Base-by-base conservation (phyloP, 441 rosid genomes). In the Dalechampia spathulata region DNA sequence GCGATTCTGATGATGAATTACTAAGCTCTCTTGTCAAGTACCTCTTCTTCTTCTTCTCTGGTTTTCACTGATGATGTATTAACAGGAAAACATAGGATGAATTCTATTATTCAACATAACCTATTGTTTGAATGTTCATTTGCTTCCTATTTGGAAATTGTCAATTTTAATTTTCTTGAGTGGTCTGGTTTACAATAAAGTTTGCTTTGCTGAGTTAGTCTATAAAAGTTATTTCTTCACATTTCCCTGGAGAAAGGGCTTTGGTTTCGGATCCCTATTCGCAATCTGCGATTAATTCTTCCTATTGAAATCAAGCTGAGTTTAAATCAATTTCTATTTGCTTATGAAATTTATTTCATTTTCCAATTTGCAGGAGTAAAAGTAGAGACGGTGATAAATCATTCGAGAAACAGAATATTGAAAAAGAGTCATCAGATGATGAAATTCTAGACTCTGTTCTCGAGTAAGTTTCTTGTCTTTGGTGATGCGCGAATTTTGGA, bases 391-490 rank as follows among this genome's bases (percentile, higher is more conserved):
- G 40, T 16, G 36, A 23, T 13, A 46, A 46, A 55, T 64, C 54
- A 36, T 26, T 13, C 22, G 51, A 58, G 51, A 66, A 36, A 16
- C 66, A 46, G 39, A 58, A 39, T 54, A 36, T 10, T 42, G 65
- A 67, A 47, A 52, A 47, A 37, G 58, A 49, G 16, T 21, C 51
- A 26, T 66, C 62, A 34, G 68, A 72, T 51, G 75, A 74, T 37
- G 69, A 72, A 69, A 23, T 58, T 27, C 49, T 75, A 39, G 67
- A 66, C 60, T 60, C 73, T 37, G 57, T 72, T 65, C 67, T 79
- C 64, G 65, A 64, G 85, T 82, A 72, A 52, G 58, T 66, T 41
- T 41, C 45, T 49, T 54, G 37, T 46, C 19, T 34, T 28, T 39
- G 13, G 39, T 11, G 3, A 39, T 14, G 40, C 47, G 40, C 38